phyloP scores from a whole-genome alignment of 2,329 filamentous ascomycete species.

The Rhinocladiella similis region DNA sequence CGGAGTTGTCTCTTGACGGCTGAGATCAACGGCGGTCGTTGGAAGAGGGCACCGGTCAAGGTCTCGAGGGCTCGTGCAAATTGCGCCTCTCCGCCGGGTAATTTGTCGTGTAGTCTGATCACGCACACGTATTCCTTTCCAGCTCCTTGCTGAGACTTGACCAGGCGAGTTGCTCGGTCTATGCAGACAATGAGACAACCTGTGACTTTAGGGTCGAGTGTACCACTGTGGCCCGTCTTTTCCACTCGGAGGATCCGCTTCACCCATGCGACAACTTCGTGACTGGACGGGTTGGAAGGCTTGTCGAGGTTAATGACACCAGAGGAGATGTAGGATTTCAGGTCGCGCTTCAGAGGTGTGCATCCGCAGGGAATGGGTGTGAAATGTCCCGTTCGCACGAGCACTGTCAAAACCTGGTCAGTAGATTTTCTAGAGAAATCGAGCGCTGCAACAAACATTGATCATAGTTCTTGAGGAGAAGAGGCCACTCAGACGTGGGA shows the following conservation, averaged over 20 bases:
- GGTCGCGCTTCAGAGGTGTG: constrained; percentile 85
- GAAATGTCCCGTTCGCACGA: constrained; percentile 92
- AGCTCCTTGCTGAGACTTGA: constrained; percentile 98
- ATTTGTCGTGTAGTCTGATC: constrained; percentile 90
- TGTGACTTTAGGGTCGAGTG: constrained; percentile 96
- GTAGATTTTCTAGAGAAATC: neutral
- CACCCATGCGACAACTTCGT: constrained; percentile 99
- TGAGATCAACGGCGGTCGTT: constrained; percentile 93
- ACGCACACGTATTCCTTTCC: constrained; percentile 99
- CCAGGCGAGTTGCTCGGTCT: constrained; percentile 92
- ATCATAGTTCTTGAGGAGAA: constrained; percentile 94
- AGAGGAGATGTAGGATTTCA: constrained; percentile 95
- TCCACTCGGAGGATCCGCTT: constrained; percentile 94
- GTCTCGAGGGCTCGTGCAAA: constrained; percentile 93
- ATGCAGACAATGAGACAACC: constrained; percentile 94
- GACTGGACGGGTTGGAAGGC: constrained; percentile 94
- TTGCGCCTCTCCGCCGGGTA: constrained; percentile 89
- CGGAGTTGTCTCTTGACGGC: constrained; percentile 98
- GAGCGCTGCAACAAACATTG: constrained; percentile 62
- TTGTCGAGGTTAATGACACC: constrained; percentile 99
- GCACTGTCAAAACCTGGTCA: constrained; percentile 55
- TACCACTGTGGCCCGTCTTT: constrained; percentile 97
- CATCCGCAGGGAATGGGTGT: constrained; percentile 94
- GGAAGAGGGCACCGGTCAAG: constrained; percentile 93
- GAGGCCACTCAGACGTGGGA: constrained; percentile 87